A percentile compares a stretch with the other conserved stretches of the same genome.
These are phyloP conservation scores for Lentinula edodes DNA, from an alignment of 768 basidiomycete genomes.

Conservation along the genomic window DNA sequence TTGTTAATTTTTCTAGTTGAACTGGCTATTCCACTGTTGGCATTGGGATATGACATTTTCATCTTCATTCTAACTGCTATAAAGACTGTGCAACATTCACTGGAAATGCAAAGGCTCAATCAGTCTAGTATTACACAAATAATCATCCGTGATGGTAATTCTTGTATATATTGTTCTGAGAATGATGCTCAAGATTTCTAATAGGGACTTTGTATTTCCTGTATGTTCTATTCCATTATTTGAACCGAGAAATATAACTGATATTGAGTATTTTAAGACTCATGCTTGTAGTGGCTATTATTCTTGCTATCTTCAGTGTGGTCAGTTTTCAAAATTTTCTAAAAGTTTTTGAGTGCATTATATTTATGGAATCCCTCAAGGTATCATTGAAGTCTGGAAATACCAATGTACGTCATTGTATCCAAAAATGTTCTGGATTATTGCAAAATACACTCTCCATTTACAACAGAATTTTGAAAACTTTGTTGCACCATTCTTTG, in stretches of 20 bases:
- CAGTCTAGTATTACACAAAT: neutral
- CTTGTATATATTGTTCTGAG: neutral
- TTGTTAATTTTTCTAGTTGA: neutral
- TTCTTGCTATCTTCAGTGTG: too few species aligned
- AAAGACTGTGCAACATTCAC: neutral
- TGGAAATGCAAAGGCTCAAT: neutral
- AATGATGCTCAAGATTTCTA: too few species aligned
- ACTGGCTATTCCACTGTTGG: neutral
- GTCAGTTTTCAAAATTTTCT: too few species aligned
- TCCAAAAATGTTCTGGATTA: too few species aligned
- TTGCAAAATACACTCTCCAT: too few species aligned
- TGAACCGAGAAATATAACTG: neutral
- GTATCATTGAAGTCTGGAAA: too few species aligned
- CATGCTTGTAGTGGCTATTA: too few species aligned
- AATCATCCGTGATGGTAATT: neutral
- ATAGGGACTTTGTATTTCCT: neutral
- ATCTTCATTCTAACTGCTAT: neutral
- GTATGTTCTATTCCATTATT: neutral
- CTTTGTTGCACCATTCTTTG: neutral
- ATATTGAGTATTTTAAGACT: neutral
- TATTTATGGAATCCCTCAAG: too few species aligned
- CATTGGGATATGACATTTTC: neutral
- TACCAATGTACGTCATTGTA: too few species aligned
- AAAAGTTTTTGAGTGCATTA: too few species aligned
- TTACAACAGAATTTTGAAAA: too few species aligned